phyloP scores from a whole-genome alignment of 768 basidiomycete genomes.

The Boletellus ananas region DNA sequence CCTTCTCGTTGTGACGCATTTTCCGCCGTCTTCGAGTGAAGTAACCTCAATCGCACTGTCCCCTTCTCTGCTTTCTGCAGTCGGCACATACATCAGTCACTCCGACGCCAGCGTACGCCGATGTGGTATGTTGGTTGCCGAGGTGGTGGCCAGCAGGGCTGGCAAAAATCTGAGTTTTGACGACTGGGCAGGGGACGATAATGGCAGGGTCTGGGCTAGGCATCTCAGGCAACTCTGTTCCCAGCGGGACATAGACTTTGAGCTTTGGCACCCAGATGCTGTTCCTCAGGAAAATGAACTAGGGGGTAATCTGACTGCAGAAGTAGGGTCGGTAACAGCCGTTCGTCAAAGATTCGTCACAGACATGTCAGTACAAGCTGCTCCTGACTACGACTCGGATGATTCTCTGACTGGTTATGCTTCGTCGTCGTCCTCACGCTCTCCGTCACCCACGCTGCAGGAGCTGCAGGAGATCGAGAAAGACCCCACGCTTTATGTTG shows the following conservation, averaged over 20 bases:
- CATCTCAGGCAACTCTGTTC: conserved; percentile 51
- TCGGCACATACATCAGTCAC: conserved; percentile 76
- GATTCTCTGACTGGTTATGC: conserved; percentile 79
- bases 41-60: conserved; percentile 48
- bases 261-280: conserved; percentile 22
- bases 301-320: conserved; percentile 13
- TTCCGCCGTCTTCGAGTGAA: conserved; percentile 48
- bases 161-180: conserved; percentile 74
- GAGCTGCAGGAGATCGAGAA: conserved; percentile 81
- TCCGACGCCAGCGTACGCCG: conserved; percentile 70
- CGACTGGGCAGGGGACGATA: conserved; percentile 76
- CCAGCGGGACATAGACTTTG: conserved; percentile 50
- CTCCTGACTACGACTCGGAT: conserved; percentile 65
- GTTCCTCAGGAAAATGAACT: not conserved
- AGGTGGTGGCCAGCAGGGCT: conserved; percentile 61
- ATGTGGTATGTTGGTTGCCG: conserved; percentile 91
- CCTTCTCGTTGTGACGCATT: conserved; percentile 58
- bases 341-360: not conserved
- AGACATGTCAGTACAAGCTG: conserved; percentile 9
- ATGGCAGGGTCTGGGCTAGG: conserved; percentile 62
- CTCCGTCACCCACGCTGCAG: conserved; percentile 75
- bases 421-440: conserved; percentile 61
- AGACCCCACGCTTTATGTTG: conserved; percentile 77
- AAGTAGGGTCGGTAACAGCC: conserved; percentile 1
- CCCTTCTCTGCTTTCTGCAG: conserved; percentile 59